Conservation (phyloP, 495 filamentous ascomycete genomes). For the Podospora bellae-mahoneyi region DNA sequence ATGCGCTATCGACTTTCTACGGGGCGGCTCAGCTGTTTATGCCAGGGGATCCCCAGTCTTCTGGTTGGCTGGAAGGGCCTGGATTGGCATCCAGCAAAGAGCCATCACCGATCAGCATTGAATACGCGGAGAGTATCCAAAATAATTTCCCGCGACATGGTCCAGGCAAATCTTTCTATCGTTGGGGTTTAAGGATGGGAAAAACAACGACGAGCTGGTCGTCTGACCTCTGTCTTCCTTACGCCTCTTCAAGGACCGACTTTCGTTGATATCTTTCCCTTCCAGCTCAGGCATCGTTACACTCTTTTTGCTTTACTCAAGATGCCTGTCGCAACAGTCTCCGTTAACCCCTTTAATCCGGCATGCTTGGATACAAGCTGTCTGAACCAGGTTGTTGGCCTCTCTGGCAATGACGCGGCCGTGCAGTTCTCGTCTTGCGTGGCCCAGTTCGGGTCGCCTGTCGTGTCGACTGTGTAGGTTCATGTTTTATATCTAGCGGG, state of each 20-base stretch:
- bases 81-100: not conserved
- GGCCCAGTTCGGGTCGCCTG: constrained; percentile 3
- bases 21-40: not conserved
- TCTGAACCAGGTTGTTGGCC: constrained; percentile 5
- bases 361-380: constrained; percentile 2
- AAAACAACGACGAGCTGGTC: not conserved
- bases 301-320: not conserved
- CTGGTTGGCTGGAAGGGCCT: not conserved
- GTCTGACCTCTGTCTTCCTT: not conserved
- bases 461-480: not conserved
- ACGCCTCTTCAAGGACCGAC: not conserved
- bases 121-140: too few species aligned
- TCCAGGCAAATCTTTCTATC: not conserved
- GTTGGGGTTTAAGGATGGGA: not conserved
- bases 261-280: not conserved
- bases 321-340: not conserved
- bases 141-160: not conserved
- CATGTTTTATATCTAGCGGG: not conserved
- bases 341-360: not conserved
- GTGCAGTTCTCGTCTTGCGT: constrained; percentile 2
- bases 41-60: not conserved
- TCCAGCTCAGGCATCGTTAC: not conserved
- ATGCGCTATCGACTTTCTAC: not conserved
- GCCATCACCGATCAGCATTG: not conserved
- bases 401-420: not conserved